Evolutionary conservation across 768 basidiomycete species (phyloP).

Genomic region (Amanita jacksonii): DNA sequence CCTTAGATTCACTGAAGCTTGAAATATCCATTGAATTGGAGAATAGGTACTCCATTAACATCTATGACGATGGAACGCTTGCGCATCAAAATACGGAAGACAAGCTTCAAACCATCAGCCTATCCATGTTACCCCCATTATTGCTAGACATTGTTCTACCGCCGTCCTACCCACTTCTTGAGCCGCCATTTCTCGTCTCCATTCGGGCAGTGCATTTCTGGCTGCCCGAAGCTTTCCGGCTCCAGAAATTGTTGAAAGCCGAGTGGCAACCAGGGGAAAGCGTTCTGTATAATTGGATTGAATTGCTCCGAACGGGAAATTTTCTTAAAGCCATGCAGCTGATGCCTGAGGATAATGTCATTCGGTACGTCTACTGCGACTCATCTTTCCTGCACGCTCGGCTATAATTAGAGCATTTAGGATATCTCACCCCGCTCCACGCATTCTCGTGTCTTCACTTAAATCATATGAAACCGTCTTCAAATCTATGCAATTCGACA

Average conservation of each 20-base stretch:
- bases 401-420: conserved; percentile 21
- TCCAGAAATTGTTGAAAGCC: conserved; percentile 33
- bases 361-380: conserved; percentile 25
- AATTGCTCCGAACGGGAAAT: conserved; percentile 58
- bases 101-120: conserved; percentile 6
- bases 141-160: conserved; percentile 47
- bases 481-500: conserved; percentile 46
- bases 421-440: conserved; percentile 49
- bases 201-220: conserved; percentile 51
- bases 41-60: conserved; percentile 26
- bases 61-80: conserved; percentile 20
- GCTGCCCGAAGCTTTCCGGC: conserved; percentile 32
- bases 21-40: conserved; percentile 60
- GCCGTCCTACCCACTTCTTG: conserved; percentile 40
- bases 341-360: conserved; percentile 19
- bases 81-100: conserved; percentile 4
- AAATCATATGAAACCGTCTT: conserved; percentile 36
- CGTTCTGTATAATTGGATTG: conserved; percentile 62
- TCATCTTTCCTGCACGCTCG: background rate
- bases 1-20: conserved; percentile 36
- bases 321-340: conserved; percentile 44
- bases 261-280: conserved; percentile 57
- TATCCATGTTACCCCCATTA: conserved; percentile 54
- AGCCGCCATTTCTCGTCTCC: conserved; percentile 44
- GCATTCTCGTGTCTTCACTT: conserved; percentile 38